Base-by-base conservation (phyloP, 371 early-diverging fungal genomes). In the Mortierella sp. region DNA sequence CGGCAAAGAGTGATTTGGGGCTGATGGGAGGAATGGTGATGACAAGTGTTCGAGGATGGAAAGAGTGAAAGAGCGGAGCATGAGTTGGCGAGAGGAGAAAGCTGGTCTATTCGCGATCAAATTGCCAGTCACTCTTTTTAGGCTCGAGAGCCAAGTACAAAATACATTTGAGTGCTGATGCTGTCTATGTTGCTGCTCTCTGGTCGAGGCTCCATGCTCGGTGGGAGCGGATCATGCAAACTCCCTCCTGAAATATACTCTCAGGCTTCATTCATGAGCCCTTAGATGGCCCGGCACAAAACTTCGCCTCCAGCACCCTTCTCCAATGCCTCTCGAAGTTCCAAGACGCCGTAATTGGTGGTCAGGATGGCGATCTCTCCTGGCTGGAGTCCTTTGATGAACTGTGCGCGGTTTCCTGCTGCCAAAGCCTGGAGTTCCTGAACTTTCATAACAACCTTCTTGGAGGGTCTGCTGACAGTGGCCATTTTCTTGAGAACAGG, bases 361-460 rank as follows among this genome's bases (percentile, higher is more conserved):
- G 91, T 88, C 34, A 98, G 76, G 54, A 97, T 92, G 29, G 95
- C 91, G 63, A 97, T 89, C 82, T 97, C 96, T 41, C 98, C 98
- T 0, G 96, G 92, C 45, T 87, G 87, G 54, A 94, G 81, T 31
- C 95, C 93, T 81, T 88, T 86, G 63, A 94, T 83, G 48, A 92
- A 88, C 62, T 91, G 86, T 58, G 90, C 82, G 53, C 92, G 84
- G 72, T 85, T 83, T 21, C 93, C 94, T 25, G 87, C 82, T 6
- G 89, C 87, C 51, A 95, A 74, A 51, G 81, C 80, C 76, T 89
- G 88, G 44, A 96, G 83, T 77, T 97, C 96, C 45, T 87, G 85
- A 28, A 91, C 86, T 37, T 89, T 87, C 71, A 93, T 93, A 67
- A 82, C 87, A 56, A 98, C 85, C 62, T 88, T 89, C 67, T 94